Conservation (phyloP, 2,329 filamentous ascomycete species). For the Epichloe uncinata region DNA sequence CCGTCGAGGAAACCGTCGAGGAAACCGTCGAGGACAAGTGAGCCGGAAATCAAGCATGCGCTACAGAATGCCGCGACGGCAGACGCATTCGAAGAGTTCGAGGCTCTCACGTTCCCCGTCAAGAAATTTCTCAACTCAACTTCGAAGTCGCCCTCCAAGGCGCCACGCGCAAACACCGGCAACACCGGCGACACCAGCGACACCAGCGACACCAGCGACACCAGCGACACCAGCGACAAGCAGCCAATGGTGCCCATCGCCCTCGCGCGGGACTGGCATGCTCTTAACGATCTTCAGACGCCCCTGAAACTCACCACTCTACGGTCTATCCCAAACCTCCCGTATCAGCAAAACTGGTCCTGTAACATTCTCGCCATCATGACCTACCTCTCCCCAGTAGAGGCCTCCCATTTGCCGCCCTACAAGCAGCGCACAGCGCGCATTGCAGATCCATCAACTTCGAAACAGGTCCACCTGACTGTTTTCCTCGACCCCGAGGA, state of each 20-base stretch:
- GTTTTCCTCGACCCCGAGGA: conserved; percentile 39
- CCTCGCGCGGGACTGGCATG: conserved; percentile 27
- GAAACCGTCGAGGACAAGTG: neutral
- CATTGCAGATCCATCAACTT: conserved; percentile 36
- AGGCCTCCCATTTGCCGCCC: conserved; percentile 35
- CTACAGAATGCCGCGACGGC: conserved; percentile 15
- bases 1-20: neutral
- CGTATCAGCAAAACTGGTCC: conserved; percentile 45
- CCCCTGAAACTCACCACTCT: conserved; percentile 40
- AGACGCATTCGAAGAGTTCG: conserved; percentile 25
- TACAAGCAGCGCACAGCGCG: conserved; percentile 38
- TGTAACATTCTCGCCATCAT: conserved; percentile 42
- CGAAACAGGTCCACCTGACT: conserved; percentile 38
- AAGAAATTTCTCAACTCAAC: neutral
- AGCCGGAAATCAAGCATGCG: neutral
- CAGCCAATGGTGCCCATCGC: conserved; percentile 17
- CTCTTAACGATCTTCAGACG: conserved; percentile 24
- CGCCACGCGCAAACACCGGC: neutral
- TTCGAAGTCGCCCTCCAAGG: conserved; percentile 1
- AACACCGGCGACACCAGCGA: neutral
- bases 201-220: neutral
- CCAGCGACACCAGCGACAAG: neutral
- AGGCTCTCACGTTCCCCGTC: conserved; percentile 20
- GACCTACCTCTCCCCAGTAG: conserved; percentile 30
- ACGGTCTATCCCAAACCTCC: conserved; percentile 35